A percentile compares a stretch with the other conserved stretches of the same genome.
phyloP scores from a whole-genome alignment of 148 eudicot species.

The Mesembryanthemum crystallinum region DNA sequence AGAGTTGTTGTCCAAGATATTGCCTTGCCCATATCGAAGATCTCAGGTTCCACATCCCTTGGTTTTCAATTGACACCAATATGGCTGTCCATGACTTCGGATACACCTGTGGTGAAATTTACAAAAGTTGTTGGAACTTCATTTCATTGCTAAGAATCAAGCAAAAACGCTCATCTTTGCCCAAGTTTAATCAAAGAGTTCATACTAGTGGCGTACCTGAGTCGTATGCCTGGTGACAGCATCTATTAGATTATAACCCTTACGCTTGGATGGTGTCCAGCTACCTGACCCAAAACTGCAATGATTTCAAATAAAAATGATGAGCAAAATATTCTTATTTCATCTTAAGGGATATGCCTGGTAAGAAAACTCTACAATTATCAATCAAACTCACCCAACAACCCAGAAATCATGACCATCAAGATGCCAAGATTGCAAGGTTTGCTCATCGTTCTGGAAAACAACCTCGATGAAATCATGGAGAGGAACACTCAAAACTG shows the following conservation, averaged over 20 bases:
- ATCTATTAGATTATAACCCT: conserved; percentile 49
- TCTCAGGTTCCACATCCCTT: conserved; percentile 77
- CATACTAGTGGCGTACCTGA: conserved; percentile 41
- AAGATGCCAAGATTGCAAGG: conserved; percentile 91
- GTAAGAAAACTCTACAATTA: neutral
- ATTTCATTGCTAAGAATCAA: neutral
- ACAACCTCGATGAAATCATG: conserved; percentile 84
- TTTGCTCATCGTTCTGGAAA: conserved; percentile 71
- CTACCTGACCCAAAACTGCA: conserved; percentile 70
- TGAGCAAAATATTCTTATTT: conserved; percentile 18
- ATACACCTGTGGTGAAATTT: conserved; percentile 40
- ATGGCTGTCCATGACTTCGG: conserved; percentile 65
- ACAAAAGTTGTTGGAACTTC: neutral
- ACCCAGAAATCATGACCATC: conserved; percentile 99
- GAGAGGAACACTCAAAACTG: conserved; percentile 51
- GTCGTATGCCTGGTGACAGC: conserved; percentile 60
- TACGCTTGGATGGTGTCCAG: conserved; percentile 60
- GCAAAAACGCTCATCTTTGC: no score
- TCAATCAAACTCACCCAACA: conserved; percentile 65
- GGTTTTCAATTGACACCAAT: conserved; percentile 61
- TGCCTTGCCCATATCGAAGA: conserved; percentile 57
- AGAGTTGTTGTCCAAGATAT: conserved; percentile 68
- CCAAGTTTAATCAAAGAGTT: neutral
- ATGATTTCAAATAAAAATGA: conserved; percentile 4
- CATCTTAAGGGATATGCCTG: neutral